Percentiles rank a stretch among this genome's conserved stretches.
Conservation (phyloP, 441 rosid genomes). For the Pelargonium exstipulatum region DNA sequence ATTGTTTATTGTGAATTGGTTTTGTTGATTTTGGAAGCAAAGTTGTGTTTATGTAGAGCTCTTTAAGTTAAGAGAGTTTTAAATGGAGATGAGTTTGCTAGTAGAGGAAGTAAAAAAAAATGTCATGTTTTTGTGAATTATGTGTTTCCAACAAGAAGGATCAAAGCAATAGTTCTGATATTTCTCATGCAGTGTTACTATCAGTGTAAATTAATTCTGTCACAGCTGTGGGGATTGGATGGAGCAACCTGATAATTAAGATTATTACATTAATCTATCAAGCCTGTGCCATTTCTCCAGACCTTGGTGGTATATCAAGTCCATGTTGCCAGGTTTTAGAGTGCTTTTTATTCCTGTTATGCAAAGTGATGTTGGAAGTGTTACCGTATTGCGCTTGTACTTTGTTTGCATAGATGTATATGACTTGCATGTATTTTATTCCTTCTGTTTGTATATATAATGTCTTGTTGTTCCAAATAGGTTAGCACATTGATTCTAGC, state of each 20-base stretch:
- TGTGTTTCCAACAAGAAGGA: neutral
- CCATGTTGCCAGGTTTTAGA: neutral
- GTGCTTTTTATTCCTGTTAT: neutral
- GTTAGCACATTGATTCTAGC: constrained; percentile 69
- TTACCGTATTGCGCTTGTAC: neutral
- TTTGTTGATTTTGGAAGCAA: neutral
- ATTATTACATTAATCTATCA: too few species aligned
- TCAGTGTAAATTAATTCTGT: neutral
- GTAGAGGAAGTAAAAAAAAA: neutral
- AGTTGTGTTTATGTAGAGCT: neutral
- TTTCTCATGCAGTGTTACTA: neutral
- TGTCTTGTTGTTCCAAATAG: constrained; percentile 27
- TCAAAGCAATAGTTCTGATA: neutral
- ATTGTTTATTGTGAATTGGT: neutral
- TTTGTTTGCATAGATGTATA: neutral
- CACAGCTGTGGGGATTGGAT: too few species aligned
- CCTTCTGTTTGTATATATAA: neutral
- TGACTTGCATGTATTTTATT: neutral
- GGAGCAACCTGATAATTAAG: too few species aligned
- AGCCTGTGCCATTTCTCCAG: too few species aligned
- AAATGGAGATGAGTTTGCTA: neutral
- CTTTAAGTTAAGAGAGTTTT: neutral
- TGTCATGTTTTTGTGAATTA: neutral
- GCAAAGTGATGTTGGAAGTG: neutral
- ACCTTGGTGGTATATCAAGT: too few species aligned